phyloP scores from a whole-genome alignment of 371 early-diverging fungal species.

The Mortierella sp. region DNA sequence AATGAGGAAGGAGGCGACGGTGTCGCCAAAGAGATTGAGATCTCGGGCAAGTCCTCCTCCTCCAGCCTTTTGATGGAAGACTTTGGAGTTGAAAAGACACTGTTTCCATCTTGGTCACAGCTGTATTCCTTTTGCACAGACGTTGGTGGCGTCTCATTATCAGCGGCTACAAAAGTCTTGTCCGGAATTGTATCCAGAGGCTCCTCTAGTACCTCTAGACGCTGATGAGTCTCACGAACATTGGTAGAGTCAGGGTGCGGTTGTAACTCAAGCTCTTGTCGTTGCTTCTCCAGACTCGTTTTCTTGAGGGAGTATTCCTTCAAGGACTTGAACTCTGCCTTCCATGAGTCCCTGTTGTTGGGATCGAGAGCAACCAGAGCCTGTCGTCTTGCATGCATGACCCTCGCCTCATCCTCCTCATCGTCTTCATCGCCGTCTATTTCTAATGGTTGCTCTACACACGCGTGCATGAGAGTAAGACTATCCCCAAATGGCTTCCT shows the following conservation, averaged over 20 bases:
- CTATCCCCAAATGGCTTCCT: constrained; percentile 17
- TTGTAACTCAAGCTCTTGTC: background rate
- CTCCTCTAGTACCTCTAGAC: background rate
- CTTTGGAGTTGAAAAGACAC: background rate
- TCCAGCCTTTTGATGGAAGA: background rate
- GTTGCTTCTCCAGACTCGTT: background rate
- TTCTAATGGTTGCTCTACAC: background rate
- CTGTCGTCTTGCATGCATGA: constrained; percentile 28
- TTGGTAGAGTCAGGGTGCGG: background rate
- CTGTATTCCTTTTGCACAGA: too few species aligned
- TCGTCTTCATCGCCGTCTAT: constrained; percentile 15
- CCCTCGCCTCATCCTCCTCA: constrained; percentile 26
- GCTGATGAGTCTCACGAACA: too few species aligned
- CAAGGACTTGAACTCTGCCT: constrained; percentile 31
- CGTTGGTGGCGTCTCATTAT: too few species aligned
- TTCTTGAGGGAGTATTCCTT: background rate
- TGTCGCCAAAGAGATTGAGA: constrained; percentile 22
- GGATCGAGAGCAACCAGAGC: constrained; percentile 35
- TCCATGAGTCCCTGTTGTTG: constrained; percentile 12
- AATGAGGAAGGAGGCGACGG: constrained; percentile 26
- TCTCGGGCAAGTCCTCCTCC: constrained; percentile 20
- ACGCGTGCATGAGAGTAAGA: background rate
- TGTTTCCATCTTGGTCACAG: background rate
- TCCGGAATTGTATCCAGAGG: too few species aligned
- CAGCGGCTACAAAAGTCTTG: too few species aligned